A percentile compares a stretch with the other conserved stretches of the same genome.
These are phyloP conservation scores for Boletales sp. DNA, from an alignment of 768 basidiomycete genomes.

Conservation along the genomic window DNA sequence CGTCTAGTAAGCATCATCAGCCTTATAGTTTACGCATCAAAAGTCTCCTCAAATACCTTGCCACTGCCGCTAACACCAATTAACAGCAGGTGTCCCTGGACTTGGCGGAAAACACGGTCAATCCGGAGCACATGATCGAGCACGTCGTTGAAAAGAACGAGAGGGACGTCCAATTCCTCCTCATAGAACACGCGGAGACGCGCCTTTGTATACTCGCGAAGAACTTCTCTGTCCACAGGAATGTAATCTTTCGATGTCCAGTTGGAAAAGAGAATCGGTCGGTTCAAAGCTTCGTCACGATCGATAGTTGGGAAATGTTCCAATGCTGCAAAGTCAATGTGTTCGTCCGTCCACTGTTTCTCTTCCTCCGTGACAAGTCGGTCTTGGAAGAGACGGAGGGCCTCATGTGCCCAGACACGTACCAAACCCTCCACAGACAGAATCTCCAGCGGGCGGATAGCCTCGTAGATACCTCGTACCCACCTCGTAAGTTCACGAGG, in stretches of 20 bases:
- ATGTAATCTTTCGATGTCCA: constrained; percentile 99
- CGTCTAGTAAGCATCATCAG: constrained; percentile 53
- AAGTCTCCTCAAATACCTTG: constrained; percentile 58
- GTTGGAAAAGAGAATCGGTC: constrained; percentile 97
- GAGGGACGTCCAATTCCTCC: constrained; percentile 95
- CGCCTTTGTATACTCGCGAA: constrained; percentile 96
- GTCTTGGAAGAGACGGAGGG: constrained; percentile 95
- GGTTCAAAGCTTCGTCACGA: constrained; percentile 74
- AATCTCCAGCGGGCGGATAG: constrained; percentile 90
- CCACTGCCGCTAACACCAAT: constrained; percentile 99
- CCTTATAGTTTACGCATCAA: constrained; percentile 2
- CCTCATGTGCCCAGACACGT: constrained; percentile 97
- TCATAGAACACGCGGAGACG: constrained; percentile 98
- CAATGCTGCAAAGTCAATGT: constrained; percentile 79
- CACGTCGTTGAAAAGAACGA: constrained; percentile 98
- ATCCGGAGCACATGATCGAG: constrained; percentile 97
- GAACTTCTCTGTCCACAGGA: constrained; percentile 87
- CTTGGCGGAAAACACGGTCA: constrained; percentile 97
- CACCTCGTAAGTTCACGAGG: constrained; percentile 98
- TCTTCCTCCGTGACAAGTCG: constrained; percentile 92
- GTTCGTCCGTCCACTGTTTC: constrained; percentile 91
- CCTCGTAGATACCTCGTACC: constrained; percentile 96
- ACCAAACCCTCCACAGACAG: constrained; percentile 93
- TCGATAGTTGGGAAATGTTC: constrained; percentile 93
- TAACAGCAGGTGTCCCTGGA: constrained; percentile 92